Evolutionary conservation across 164 flowering plant species (phyloP), one percentile per base, ranked within the genome.

Genomic region (Sedum album): DNA sequence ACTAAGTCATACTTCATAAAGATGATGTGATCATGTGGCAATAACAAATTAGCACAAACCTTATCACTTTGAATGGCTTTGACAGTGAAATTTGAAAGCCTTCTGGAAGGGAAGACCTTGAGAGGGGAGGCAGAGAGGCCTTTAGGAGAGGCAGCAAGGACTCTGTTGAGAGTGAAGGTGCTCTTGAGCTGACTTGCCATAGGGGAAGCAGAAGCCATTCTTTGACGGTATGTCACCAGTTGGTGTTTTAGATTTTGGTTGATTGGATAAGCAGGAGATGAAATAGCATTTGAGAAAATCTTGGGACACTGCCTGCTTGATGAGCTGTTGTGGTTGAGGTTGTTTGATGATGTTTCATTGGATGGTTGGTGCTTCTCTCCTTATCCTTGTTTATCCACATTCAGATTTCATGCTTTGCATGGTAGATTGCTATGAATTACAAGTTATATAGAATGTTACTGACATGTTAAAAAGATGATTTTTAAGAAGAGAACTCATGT

Each of bases 101-200:
- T 76, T 72, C 62, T 74, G 62, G 76, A 36, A 48, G 80, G 74
- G 6, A 73, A 75, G 21, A 66, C 68, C 31, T 73, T 66, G 48
- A 77, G 73, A 0, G 79, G 72, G 67, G 78, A 70, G 60, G 71
- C 75, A 36, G 79, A 77, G 57, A 78, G 75, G 60, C 83, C 81
- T 41, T 39, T 72, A 17, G 83, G 83, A 15, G 71, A 35, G 6
- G 67, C 66, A 30, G 72, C 74, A 8, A 74, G 53, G 36, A 57
- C 6, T 2, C 72, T 66, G n/a, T 78, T 70, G 14, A 79, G 31
- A 39, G 78, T 66, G 60, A 80, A 78, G 74, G 49, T 72, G 74
- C 79, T 76, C 76, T 70, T 80, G 55, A 80, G 79, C 68, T 80
- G 83, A 68, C 78, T 76, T n/a, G 83, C 81, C 83, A 80, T 80